Conservation (phyloP, 2,329 filamentous ascomycete genomes). For the Nemania sp. region DNA sequence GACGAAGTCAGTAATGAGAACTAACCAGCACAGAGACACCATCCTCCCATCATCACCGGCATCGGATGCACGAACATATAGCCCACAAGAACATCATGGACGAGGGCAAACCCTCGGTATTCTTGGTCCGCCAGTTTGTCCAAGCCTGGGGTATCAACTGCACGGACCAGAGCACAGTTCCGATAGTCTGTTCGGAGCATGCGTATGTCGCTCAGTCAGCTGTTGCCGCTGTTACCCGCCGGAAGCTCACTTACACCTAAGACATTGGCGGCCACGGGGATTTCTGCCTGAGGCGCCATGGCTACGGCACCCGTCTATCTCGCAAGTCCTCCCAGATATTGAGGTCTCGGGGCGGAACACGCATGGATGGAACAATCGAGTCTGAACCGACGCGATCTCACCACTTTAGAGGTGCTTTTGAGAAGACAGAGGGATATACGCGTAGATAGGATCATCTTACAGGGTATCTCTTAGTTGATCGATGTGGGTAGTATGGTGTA, state of each 20-base stretch:
- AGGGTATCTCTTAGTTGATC: too few species aligned
- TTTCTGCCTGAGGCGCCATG: constrained; percentile 38
- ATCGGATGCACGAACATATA: constrained; percentile 46
- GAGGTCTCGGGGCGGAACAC: too few species aligned
- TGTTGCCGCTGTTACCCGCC: too few species aligned
- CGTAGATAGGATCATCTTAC: too few species aligned
- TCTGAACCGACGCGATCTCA: too few species aligned
- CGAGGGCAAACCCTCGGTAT: constrained; percentile 62
- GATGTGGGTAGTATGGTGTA: too few species aligned
- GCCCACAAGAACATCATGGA: constrained; percentile 68
- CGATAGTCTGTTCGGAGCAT: constrained; percentile 40
- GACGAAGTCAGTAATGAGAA: not conserved
- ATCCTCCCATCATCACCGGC: not conserved
- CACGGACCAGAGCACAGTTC: constrained; percentile 46
- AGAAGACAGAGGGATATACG: too few species aligned
- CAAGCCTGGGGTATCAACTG: constrained; percentile 54
- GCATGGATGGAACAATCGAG: too few species aligned
- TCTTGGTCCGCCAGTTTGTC: constrained; percentile 63
- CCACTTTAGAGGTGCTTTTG: too few species aligned
- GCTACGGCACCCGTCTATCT: not conserved
- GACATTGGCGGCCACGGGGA: constrained; percentile 43
- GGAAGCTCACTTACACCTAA: constrained; percentile 42
- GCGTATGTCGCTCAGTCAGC: too few species aligned
- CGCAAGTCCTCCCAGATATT: too few species aligned
- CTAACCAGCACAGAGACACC: not conserved